phyloP scores from a whole-genome alignment of 176 grass and related monocot genomes.

The Aegilops tauschii region DNA sequence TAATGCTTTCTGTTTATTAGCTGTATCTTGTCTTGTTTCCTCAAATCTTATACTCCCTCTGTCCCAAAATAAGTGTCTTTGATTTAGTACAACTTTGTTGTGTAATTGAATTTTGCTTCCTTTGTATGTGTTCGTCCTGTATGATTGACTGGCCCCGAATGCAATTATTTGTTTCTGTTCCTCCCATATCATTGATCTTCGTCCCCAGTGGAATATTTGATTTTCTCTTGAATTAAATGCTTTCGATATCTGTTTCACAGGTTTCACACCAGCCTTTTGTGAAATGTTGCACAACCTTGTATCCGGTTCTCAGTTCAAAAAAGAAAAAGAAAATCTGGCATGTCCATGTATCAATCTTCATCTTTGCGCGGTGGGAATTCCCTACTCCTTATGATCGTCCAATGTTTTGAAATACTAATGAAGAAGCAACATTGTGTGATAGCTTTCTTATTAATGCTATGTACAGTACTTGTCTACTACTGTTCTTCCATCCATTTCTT shows the following conservation, averaged over 20 bases:
- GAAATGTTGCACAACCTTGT: background rate
- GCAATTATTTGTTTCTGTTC: background rate
- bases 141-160: background rate
- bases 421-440: constrained; percentile 9
- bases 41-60: background rate
- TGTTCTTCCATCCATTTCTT: constrained; percentile 13
- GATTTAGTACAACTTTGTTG: too few species aligned
- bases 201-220: background rate
- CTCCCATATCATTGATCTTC: constrained; percentile 2
- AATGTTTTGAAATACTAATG: background rate
- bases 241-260: constrained; percentile 5
- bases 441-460: constrained; percentile 30
- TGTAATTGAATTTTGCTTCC: constrained; percentile 14
- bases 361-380: constrained; percentile 2
- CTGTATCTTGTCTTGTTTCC: background rate
- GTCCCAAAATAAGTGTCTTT: too few species aligned
- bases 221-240: constrained; percentile 10
- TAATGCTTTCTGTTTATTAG: constrained; percentile 16
- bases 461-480: constrained; percentile 15
- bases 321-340: too few species aligned
- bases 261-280: background rate
- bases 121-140: constrained; percentile 6
- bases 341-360: background rate
- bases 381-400: constrained; percentile 1
- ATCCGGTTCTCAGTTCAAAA: too few species aligned